Evolutionary conservation across 352 stramenopile genomes (phyloP).

Genomic region (Globisporangium lucens): DNA sequence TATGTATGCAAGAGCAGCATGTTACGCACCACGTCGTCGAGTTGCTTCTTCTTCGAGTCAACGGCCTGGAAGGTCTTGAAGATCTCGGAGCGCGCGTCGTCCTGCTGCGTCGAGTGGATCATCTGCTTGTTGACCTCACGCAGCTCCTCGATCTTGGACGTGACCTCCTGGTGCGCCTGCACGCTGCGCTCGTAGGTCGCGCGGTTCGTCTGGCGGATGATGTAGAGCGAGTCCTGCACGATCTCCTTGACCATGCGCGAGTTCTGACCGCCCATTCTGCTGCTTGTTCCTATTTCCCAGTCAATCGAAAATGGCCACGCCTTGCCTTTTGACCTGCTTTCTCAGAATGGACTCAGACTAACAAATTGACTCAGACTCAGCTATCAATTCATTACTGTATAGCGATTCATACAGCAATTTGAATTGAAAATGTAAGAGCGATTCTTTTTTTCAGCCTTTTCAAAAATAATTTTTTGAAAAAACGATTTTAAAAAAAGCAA

Average conservation of each 20-base stretch:
- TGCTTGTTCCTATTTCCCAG: constrained; percentile 8
- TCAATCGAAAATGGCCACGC: neutral
- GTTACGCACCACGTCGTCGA: constrained; percentile 50
- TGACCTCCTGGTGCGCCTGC: constrained; percentile 46
- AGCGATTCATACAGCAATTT: neutral
- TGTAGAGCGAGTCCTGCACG: constrained; percentile 74
- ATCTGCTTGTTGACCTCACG: constrained; percentile 54
- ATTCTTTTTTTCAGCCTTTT: no score
- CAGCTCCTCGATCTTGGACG: constrained; percentile 60
- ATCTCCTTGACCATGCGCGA: constrained; percentile 80
- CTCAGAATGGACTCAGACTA: constrained; percentile 1
- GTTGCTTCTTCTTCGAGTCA: constrained; percentile 54
- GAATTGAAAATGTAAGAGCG: neutral
- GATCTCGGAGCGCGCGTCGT: constrained; percentile 49
- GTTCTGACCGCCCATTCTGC: constrained; percentile 70
- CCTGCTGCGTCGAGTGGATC: constrained; percentile 52
- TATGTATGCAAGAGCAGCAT: neutral
- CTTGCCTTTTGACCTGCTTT: neutral
- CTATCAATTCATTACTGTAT: neutral
- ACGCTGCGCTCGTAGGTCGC: constrained; percentile 64
- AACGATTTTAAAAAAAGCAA: neutral
- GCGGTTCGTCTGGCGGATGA: constrained; percentile 74
- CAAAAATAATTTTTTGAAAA: no score
- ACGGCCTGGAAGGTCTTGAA: constrained; percentile 57
- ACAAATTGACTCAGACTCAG: neutral